These are phyloP conservation scores for Aspergillus sojae DNA, from an alignment of 2,329 filamentous ascomycete species.

Conservation along the genomic window DNA sequence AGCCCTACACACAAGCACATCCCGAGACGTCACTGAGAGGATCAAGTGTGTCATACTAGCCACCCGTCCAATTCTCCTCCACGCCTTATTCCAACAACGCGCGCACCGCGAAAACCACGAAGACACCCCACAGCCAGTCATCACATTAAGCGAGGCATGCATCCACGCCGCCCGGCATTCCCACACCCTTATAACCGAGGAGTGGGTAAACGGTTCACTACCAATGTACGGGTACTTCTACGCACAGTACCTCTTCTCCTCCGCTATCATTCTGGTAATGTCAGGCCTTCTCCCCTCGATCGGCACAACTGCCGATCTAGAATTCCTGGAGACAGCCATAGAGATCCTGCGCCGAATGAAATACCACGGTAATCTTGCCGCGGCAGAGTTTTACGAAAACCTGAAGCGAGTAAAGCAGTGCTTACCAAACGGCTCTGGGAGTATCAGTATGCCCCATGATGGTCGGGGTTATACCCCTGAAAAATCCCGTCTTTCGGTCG, in stretches of 20 bases:
- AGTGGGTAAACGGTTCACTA: constrained; percentile 36
- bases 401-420: constrained; percentile 22
- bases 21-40: not conserved
- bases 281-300: constrained; percentile 27
- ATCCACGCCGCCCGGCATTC: constrained; percentile 35
- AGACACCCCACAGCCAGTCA: constrained; percentile 25
- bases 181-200: constrained; percentile 32
- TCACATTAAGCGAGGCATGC: constrained; percentile 36
- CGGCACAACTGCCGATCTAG: constrained; percentile 24
- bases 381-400: constrained; percentile 33
- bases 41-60: constrained; percentile 38
- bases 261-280: constrained; percentile 34
- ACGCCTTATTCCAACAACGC: constrained; percentile 31
- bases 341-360: constrained; percentile 31
- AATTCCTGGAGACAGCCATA: constrained; percentile 27
- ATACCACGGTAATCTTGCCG: constrained; percentile 33
- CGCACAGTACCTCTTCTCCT: constrained; percentile 38
- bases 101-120: constrained; percentile 12
- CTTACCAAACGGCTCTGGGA: not conserved
- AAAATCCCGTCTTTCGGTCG: not conserved
- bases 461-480: not conserved
- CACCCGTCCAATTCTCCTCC: constrained; percentile 38
- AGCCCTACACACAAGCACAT: not conserved
- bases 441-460: constrained; percentile 14
- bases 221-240: constrained; percentile 39